phyloP scores from a whole-genome alignment of 345 rosid species.

The Odontarrhena argentea region DNA sequence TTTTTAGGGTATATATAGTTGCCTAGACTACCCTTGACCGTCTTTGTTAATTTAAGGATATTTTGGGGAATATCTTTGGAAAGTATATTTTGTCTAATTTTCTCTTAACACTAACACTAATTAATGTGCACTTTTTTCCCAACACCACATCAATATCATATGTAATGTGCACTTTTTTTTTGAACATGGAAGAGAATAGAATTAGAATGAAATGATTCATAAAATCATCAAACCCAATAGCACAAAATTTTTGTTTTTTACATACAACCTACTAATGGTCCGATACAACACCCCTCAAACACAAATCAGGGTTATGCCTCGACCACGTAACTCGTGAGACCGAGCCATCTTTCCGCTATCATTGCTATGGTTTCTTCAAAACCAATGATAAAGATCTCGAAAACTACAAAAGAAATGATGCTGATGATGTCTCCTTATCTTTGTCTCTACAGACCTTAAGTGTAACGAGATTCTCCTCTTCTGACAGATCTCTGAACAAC shows the following conservation, averaged over 20 bases:
- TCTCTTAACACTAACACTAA: too few relatives aligned
- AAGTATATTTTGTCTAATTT: not conserved
- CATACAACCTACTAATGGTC: not conserved
- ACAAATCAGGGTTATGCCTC: too few relatives aligned
- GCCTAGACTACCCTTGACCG: conserved; percentile 28
- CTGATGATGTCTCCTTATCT: conserved; percentile 11
- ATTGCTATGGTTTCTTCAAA: conserved; percentile 32
- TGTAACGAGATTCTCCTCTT: conserved; percentile 66
- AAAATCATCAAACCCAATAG: too few relatives aligned
- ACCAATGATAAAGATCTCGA: conserved; percentile 30
- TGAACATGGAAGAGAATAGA: too few relatives aligned
- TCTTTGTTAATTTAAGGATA: not conserved
- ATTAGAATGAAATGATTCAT: too few relatives aligned
- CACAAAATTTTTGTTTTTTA: too few relatives aligned
- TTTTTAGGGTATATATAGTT: not conserved
- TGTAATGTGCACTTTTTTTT: too few relatives aligned
- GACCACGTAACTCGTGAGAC: not conserved
- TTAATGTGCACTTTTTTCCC: too few relatives aligned
- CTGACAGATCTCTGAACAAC: conserved; percentile 73
- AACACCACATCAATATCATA: too few relatives aligned
- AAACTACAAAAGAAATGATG: conserved; percentile 29
- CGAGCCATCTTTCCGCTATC: not conserved
- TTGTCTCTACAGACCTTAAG: conserved; percentile 64
- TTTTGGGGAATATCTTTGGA: rapidly evolving
- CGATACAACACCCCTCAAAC: not conserved